Conservation (phyloP, 805 yeast species). For the Sungouiella blattae region DNA sequence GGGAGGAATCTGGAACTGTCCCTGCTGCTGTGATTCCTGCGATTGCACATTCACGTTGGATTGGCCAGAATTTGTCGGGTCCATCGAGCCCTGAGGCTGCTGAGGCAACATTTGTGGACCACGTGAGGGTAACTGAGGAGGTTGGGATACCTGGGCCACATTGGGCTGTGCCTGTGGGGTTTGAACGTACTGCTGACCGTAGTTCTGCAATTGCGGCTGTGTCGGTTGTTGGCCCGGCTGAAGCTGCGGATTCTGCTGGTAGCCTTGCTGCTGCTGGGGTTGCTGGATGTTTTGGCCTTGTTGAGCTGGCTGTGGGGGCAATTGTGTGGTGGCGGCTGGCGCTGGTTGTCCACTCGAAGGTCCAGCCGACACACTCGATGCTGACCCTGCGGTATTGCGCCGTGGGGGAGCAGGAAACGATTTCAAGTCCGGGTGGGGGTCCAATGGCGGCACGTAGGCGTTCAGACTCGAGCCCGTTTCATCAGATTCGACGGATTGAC, state of each 20-base stretch:
- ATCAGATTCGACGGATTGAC: conserved; percentile 3
- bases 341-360: too few relatives aligned
- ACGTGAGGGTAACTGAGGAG: conserved; percentile 4
- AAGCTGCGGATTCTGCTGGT: conserved; percentile 3
- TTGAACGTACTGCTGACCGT: too few relatives aligned
- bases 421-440: conserved; percentile 23
- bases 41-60: too few relatives aligned
- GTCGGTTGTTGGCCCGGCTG: conserved; percentile 5
- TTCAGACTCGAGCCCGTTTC: not conserved
- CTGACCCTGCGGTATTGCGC: conserved; percentile 18
- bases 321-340: not conserved
- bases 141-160: conserved; percentile 3
- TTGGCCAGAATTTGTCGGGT: too few relatives aligned
- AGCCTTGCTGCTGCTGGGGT: conserved; percentile 1
- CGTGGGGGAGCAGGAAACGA: conserved; percentile 45
- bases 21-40: too few relatives aligned
- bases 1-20: too few relatives aligned
- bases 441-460: conserved; percentile 9
- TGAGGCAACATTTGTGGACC: too few relatives aligned
- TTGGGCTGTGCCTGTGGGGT: too few relatives aligned
- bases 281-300: conserved; percentile 6
- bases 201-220: too few relatives aligned
- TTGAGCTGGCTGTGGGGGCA: conserved; percentile 3
- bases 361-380: not conserved
- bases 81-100: too few relatives aligned